phyloP scores from a whole-genome alignment of 352 stramenopile genomes.

The Pythium aquatile region DNA sequence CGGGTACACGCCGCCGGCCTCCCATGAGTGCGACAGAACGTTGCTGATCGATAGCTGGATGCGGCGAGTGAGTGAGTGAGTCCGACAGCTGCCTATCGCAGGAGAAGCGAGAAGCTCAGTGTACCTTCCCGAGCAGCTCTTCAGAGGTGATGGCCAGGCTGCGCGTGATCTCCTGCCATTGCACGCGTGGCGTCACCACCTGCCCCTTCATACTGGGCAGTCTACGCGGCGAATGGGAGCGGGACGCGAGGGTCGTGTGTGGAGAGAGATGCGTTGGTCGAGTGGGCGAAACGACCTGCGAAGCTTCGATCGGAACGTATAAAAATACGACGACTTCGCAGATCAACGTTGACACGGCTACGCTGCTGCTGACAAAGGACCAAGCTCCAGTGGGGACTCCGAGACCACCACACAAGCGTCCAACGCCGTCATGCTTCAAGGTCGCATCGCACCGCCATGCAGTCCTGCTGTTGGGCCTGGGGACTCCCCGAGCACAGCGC shows the following conservation, averaged over 20 bases:
- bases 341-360: neutral
- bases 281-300: constrained; percentile 6
- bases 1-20: constrained; percentile 55
- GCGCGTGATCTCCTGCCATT: constrained; percentile 19
- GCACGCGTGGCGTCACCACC: constrained; percentile 3
- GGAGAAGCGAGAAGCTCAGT: neutral
- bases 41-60: constrained; percentile 42
- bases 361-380: neutral
- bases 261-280: neutral
- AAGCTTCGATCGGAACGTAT: neutral
- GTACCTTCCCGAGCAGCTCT: constrained; percentile 26
- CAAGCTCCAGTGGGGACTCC: neutral
- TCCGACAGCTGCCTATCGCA: neutral
- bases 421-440: constrained; percentile 13
- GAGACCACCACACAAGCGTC: neutral
- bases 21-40: constrained; percentile 48
- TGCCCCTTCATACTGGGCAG: neutral
- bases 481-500: neutral
- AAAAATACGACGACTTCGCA: neutral
- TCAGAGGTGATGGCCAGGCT: constrained; percentile 10
- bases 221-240: neutral
- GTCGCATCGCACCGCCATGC: constrained; percentile 3
- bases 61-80: neutral
- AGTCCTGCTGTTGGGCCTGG: constrained; percentile 7
- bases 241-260: too few relatives aligned